These are phyloP conservation scores for Nicotiana otophora DNA, from an alignment of 257 asterid genomes.

Conservation along the genomic window DNA sequence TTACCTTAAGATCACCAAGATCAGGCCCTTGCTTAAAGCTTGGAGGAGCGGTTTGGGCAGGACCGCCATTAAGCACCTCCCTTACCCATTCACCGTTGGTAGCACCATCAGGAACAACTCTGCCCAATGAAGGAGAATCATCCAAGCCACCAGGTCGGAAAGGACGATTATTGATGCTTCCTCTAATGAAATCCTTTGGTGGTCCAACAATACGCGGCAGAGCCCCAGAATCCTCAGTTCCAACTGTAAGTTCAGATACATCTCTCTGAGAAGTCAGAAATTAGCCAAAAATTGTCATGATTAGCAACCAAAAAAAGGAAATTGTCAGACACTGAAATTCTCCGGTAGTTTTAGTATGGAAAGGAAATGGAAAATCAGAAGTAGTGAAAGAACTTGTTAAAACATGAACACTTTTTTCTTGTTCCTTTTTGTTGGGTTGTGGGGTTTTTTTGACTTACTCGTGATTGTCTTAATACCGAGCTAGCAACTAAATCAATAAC, in stretches of 20 bases:
- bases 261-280: slow-evolving; percentile 55
- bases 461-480: background rate
- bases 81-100: slow-evolving; percentile 77
- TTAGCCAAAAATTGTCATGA: slow-evolving; percentile 15
- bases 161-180: slow-evolving; percentile 86
- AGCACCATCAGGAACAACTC: slow-evolving; percentile 73
- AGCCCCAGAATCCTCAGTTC: slow-evolving; percentile 68
- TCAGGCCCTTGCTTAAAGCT: slow-evolving; percentile 69
- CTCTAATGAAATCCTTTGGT: slow-evolving; percentile 86
- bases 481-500: background rate
- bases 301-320: background rate
- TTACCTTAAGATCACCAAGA: slow-evolving; percentile 81
- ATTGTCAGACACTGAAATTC: background rate
- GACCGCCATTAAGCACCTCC: slow-evolving; percentile 78
- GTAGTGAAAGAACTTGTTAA: background rate
- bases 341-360: background rate
- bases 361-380: background rate
- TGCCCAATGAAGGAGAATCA: slow-evolving; percentile 44
- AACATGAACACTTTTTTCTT: background rate
- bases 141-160: slow-evolving; percentile 92
- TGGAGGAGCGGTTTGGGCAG: slow-evolving; percentile 66
- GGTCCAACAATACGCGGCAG: slow-evolving; percentile 89
- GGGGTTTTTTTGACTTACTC: background rate
- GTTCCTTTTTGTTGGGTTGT: background rate
- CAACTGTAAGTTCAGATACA: slow-evolving; percentile 59